Evolutionary conservation across 257 asterid genomes (phyloP).

Genomic region (Galeopsis tetrahit): DNA sequence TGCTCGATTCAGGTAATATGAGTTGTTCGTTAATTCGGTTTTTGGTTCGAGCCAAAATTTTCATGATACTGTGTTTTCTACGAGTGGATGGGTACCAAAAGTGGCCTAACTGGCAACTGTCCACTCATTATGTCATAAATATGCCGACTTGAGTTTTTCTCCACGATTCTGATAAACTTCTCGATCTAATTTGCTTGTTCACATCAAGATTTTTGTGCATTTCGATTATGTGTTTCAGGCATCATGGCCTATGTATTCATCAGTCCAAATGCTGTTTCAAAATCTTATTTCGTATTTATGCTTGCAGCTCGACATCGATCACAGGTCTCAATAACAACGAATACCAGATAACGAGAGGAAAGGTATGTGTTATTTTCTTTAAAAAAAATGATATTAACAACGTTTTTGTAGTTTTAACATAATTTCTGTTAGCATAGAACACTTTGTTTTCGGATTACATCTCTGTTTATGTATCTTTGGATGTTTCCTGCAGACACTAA

Average conservation of each 20-base stretch:
- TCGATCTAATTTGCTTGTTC: conserved; percentile 10
- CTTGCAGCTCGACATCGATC: conserved; percentile 73
- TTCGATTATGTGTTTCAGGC: background rate
- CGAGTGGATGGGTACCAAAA: background rate
- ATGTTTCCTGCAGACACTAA: conserved; percentile 55
- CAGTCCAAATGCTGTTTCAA: conserved; percentile 14
- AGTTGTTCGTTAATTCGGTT: conserved; percentile 22
- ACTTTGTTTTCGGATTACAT: background rate
- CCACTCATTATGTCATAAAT: background rate
- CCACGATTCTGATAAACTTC: background rate
- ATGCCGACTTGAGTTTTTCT: conserved; percentile 2
- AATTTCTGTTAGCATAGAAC: background rate
- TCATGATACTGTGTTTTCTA: background rate
- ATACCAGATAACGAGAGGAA: conserved; percentile 92
- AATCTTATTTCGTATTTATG: conserved; percentile 19
- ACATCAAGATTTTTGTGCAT: conserved; percentile 3
- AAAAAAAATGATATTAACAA: background rate
- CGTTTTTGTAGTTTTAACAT: background rate
- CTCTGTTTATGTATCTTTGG: conserved; percentile 11
- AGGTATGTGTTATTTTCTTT: conserved; percentile 49
- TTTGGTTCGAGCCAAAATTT: background rate
- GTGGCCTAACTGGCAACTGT: background rate
- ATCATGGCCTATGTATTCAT: conserved; percentile 9
- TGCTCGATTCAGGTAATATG: conserved; percentile 79
- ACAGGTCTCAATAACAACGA: conserved; percentile 98